These are phyloP conservation scores for Crithidia thermophila DNA, from an alignment of 208 protist species.

Conservation along the genomic window DNA sequence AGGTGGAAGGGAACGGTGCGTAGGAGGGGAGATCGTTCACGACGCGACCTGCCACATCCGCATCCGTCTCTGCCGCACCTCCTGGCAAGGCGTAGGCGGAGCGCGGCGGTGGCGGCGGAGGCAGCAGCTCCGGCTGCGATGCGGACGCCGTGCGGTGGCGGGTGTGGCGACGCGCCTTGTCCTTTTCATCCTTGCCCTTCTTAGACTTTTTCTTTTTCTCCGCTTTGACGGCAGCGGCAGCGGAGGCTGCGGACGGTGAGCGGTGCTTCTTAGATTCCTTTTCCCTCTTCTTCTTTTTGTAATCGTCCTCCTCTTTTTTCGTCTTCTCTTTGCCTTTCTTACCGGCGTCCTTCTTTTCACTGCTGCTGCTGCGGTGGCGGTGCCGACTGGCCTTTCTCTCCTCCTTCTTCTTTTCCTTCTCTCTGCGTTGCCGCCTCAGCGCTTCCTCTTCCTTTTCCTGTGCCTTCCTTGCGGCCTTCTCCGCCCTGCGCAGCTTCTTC, in stretches of 20 bases:
- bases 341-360: slow-evolving; percentile 8
- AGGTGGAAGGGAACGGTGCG: not conserved
- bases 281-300: slow-evolving; percentile 15
- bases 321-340: slow-evolving; percentile 24
- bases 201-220: slow-evolving; percentile 13
- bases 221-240: too few relatives aligned
- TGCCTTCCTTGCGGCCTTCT: too few relatives aligned
- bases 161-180: too few relatives aligned
- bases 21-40: slow-evolving; percentile 5
- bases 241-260: not conserved
- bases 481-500: not conserved
- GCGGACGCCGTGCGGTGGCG: not conserved
- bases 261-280: slow-evolving; percentile 3
- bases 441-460: not conserved
- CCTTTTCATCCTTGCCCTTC: slow-evolving; percentile 17
- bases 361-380: not conserved
- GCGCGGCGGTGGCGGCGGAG: not conserved
- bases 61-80: not conserved
- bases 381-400: slow-evolving; percentile 1
- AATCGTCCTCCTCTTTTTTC: not conserved
- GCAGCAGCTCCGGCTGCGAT: slow-evolving; percentile 1
- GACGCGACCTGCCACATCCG: too few relatives aligned
- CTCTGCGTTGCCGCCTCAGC: not conserved
- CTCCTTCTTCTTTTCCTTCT: slow-evolving; percentile 11
- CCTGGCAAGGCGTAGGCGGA: not conserved